These are phyloP conservation scores for Eimeria necatrix DNA, from an alignment of 169 alveolate species.

Conservation along the genomic window DNA sequence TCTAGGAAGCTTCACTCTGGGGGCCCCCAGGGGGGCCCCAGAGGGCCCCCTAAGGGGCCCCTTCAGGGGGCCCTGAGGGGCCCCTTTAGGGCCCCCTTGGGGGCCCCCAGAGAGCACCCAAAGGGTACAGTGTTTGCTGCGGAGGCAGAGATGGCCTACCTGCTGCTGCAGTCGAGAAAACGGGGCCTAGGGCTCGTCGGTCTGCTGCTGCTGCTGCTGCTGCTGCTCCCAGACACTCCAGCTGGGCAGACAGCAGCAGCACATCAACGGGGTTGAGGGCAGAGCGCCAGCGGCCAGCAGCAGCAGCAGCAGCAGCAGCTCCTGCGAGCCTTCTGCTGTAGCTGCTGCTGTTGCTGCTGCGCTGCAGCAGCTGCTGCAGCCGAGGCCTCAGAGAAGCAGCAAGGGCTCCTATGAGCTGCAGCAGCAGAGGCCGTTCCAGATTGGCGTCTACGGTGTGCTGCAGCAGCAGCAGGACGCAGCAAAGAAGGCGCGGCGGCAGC, in stretches of 20 bases:
- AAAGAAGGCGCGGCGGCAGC: constrained; percentile 63
- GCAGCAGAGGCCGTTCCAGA: constrained; percentile 35
- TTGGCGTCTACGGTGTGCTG: constrained; percentile 54
- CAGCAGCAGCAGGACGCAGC: constrained; percentile 73
- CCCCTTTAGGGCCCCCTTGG: neutral
- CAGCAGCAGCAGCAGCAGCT: constrained; percentile 43
- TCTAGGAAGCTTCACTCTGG: too few relatives aligned
- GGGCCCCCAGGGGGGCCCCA: too few relatives aligned
- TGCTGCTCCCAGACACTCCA: constrained; percentile 63
- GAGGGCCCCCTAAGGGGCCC: neutral
- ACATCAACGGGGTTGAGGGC: constrained; percentile 29
- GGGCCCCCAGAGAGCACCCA: too few relatives aligned
- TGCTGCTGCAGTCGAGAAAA: constrained; percentile 13
- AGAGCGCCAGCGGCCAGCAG: constrained; percentile 4
- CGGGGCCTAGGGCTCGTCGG: constrained; percentile 5
- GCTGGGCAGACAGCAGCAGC: constrained; percentile 63
- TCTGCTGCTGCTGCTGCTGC: constrained; percentile 62
- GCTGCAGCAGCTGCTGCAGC: constrained; percentile 73
- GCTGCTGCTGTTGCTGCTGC: constrained; percentile 27
- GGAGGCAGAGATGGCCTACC: constrained; percentile 42
- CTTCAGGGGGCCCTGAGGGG: neutral
- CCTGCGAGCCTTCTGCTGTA: neutral
- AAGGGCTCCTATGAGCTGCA: constrained; percentile 60
- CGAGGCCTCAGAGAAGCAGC: constrained; percentile 67
- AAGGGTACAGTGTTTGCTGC: neutral